Evolutionary conservation across 805 yeast species (phyloP).

Genomic region (Metschnikowia kunwiensis): DNA sequence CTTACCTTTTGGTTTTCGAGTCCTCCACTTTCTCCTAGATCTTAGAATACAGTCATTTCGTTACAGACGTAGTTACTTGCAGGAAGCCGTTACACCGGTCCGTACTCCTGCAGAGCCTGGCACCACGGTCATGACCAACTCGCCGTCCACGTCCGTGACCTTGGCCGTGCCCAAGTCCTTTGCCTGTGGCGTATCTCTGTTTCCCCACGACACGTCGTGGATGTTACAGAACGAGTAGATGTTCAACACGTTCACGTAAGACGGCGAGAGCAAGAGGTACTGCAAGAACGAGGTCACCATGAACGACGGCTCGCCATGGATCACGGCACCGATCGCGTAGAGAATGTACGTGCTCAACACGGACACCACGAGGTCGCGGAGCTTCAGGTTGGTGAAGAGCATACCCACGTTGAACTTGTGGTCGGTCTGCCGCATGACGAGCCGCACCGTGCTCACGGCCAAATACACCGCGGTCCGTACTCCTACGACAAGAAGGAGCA

Average conservation of each 20-base stretch:
- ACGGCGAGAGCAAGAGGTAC: constrained; percentile 79
- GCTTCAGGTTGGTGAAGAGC: constrained; percentile 64
- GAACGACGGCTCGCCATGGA: constrained; percentile 89
- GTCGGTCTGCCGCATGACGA: constrained; percentile 44
- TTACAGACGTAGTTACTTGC: too few relatives aligned
- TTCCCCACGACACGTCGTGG: constrained; percentile 97
- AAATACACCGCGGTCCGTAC: constrained; percentile 79
- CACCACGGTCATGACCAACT: constrained; percentile 37
- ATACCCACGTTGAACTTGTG: constrained; percentile 39
- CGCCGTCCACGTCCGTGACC: constrained; percentile 41
- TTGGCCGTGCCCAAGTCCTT: constrained; percentile 84
- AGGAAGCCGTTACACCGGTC: too few relatives aligned
- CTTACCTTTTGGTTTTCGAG: too few relatives aligned
- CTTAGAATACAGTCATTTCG: too few relatives aligned
- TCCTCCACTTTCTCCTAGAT: too few relatives aligned
- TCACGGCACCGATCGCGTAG: constrained; percentile 71
- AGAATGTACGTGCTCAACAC: constrained; percentile 78
- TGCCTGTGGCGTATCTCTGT: constrained; percentile 71
- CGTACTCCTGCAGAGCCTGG: constrained; percentile 75
- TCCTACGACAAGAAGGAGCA: too few relatives aligned
- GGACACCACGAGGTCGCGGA: constrained; percentile 86
- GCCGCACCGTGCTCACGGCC: constrained; percentile 68
- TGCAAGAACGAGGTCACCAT: constrained; percentile 86
- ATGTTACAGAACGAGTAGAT: constrained; percentile 95
- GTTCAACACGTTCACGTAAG: constrained; percentile 85